Conservation (phyloP, 2,329 filamentous ascomycete genomes). For the Pseudohalonectria lignicola region DNA sequence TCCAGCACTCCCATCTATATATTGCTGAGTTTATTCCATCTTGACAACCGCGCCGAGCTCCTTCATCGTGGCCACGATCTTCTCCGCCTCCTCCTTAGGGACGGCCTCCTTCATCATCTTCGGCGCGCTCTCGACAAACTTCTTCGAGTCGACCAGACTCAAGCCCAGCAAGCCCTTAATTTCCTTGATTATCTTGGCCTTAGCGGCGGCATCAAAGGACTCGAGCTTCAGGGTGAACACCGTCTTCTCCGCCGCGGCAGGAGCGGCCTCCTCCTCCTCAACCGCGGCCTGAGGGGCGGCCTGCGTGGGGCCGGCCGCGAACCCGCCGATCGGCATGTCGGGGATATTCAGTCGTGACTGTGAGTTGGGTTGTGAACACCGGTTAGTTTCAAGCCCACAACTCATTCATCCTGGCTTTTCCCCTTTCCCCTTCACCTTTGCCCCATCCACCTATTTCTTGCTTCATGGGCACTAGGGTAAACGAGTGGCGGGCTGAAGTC, state of each 20-base stretch:
- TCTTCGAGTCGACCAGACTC: conserved; percentile 98
- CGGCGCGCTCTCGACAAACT: conserved; percentile 96
- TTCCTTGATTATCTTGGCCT: conserved; percentile 99
- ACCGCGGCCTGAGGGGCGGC: conserved; percentile 50
- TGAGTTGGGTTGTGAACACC: no score
- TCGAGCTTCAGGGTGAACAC: conserved; percentile 94
- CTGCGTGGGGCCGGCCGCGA: conserved; percentile 51
- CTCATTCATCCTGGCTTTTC: no score
- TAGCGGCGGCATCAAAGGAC: conserved; percentile 76
- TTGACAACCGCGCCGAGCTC: conserved; percentile 76
- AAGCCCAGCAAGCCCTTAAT: conserved; percentile 92
- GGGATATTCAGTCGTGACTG: conserved; percentile 94
- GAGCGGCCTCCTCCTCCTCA: conserved; percentile 78
- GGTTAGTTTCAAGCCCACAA: no score
- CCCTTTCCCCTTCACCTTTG: no score
- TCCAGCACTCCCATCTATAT: no score
- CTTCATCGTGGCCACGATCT: conserved; percentile 92
- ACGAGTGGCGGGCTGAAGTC: neutral
- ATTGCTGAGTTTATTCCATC: conserved; percentile 91
- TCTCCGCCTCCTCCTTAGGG: conserved; percentile 97
- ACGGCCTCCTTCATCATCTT: conserved; percentile 99
- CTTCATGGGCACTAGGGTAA: no score
- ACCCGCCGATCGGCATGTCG: conserved; percentile 89
- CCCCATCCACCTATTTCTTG: no score
- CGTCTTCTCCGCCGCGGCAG: conserved; percentile 87